Conservation (phyloP, 148 eudicot species). For the Silene uniflora region DNA sequence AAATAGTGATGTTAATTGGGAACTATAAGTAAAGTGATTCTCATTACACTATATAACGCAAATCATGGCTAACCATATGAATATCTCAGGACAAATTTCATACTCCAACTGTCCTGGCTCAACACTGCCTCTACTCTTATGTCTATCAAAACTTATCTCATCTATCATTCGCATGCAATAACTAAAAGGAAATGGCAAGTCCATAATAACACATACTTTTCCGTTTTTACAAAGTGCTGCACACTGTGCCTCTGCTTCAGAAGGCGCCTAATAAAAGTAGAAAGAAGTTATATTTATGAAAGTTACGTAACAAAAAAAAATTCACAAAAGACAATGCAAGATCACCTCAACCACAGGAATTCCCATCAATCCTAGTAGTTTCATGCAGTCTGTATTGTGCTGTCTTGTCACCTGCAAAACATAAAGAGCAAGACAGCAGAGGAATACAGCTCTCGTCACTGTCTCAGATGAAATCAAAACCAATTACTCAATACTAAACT, state of each 20-base stretch:
- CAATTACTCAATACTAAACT: not conserved
- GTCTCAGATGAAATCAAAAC: not conserved
- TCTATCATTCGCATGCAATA: not conserved
- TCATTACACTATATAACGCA: not conserved
- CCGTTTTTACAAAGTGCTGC: constrained; percentile 91
- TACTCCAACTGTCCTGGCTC: not conserved
- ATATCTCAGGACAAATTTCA: not conserved
- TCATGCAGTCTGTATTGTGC: constrained; percentile 92
- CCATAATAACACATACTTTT: constrained; percentile 47
- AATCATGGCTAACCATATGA: not conserved
- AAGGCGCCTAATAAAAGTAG: constrained; percentile 66
- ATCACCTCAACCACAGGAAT: constrained; percentile 92
- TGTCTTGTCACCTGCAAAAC: constrained; percentile 72
- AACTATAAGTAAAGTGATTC: not conserved
- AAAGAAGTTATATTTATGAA: constrained; percentile 12
- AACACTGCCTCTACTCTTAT: not conserved
- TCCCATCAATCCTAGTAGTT: constrained; percentile 86
- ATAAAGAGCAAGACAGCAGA: not conserved
- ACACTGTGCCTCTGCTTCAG: constrained; percentile 98
- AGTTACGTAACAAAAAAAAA: not conserved
- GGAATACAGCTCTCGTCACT: not conserved
- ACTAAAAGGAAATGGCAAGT: not conserved
- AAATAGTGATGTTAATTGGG: not conserved
- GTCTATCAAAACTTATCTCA: not conserved
- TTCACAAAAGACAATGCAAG: not conserved